phyloP scores from a whole-genome alignment of 805 yeast genomes.

The Scheffersomyces spartinae region DNA sequence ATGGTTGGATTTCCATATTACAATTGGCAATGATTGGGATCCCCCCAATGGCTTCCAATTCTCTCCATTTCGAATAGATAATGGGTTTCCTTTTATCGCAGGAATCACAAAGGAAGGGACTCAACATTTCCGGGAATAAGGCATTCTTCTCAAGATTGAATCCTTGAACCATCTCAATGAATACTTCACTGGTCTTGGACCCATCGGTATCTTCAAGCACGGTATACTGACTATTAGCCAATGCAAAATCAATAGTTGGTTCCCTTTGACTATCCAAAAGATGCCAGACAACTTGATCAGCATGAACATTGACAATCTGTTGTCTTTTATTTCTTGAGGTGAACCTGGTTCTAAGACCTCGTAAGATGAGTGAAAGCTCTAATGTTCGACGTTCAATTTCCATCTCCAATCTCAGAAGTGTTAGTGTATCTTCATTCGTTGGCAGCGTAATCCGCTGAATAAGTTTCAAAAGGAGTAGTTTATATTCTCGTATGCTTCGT shows the following conservation, averaged over 20 bases:
- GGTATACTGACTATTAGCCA: slow-evolving; percentile 49
- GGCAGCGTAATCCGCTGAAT: too few relatives aligned
- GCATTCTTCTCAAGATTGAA: slow-evolving; percentile 49
- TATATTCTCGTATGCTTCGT: slow-evolving; percentile 15
- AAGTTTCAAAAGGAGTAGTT: too few relatives aligned
- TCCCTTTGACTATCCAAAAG: slow-evolving; percentile 46
- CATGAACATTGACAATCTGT: slow-evolving; percentile 20
- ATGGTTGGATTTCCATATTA: slow-evolving; percentile 48
- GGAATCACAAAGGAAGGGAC: slow-evolving; percentile 36
- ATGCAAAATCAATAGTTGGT: slow-evolving; percentile 60
- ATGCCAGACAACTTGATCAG: slow-evolving; percentile 65
- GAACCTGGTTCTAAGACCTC: too few relatives aligned
- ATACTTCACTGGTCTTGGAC: slow-evolving; percentile 49
- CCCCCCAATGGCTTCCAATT: slow-evolving; percentile 83
- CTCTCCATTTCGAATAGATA: slow-evolving; percentile 47
- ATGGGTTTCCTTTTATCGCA: too few relatives aligned
- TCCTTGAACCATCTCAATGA: slow-evolving; percentile 54
- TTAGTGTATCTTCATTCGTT: too few relatives aligned
- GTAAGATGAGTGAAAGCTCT: too few relatives aligned
- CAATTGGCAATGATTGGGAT: slow-evolving; percentile 67
- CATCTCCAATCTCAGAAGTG: too few relatives aligned
- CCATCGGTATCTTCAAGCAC: slow-evolving; percentile 57
- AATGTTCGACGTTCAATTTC: too few relatives aligned
- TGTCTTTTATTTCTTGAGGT: too few relatives aligned
- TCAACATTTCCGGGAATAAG: slow-evolving; percentile 58